Conservation (phyloP, 2,329 filamentous ascomycete species). For the Aspergillus ibericus region DNA sequence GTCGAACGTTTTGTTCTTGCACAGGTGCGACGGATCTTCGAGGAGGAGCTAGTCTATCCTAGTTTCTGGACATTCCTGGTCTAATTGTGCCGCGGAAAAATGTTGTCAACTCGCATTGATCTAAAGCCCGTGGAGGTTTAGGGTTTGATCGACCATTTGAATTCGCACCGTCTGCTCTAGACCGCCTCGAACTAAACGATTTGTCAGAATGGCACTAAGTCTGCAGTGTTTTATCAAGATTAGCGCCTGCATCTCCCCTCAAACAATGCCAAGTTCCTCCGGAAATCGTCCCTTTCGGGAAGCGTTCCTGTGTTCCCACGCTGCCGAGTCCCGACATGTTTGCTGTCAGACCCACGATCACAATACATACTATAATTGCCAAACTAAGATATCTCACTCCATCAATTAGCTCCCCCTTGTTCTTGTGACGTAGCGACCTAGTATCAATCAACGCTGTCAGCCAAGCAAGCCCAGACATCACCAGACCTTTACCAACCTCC, state of each 20-base stretch:
- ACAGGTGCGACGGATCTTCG: constrained; percentile 94
- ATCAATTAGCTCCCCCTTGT: not conserved
- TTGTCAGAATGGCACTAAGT: not conserved
- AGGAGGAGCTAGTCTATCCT: constrained; percentile 50
- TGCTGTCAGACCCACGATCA: not conserved
- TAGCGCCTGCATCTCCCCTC: not conserved
- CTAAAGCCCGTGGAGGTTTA: not conserved
- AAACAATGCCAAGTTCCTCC: not conserved
- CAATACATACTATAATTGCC: not conserved
- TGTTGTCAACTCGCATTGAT: not conserved
- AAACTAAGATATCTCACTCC: no score
- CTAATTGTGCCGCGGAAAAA: not conserved
- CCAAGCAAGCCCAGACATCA: no score
- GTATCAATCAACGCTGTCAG: no score
- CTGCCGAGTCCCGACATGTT: no score
- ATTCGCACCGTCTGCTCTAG: not conserved
- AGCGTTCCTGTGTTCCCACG: not conserved
- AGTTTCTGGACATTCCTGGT: constrained; percentile 5
- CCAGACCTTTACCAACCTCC: no score
- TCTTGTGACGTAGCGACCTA: not conserved
- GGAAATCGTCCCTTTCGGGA: not conserved
- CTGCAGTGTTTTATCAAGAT: not conserved
- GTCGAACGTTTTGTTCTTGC: constrained; percentile 97
- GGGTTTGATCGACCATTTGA: not conserved
- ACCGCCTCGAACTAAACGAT: not conserved